phyloP scores from a whole-genome alignment of 2,329 filamentous ascomycete species.

The Rosellinia necatrix region DNA sequence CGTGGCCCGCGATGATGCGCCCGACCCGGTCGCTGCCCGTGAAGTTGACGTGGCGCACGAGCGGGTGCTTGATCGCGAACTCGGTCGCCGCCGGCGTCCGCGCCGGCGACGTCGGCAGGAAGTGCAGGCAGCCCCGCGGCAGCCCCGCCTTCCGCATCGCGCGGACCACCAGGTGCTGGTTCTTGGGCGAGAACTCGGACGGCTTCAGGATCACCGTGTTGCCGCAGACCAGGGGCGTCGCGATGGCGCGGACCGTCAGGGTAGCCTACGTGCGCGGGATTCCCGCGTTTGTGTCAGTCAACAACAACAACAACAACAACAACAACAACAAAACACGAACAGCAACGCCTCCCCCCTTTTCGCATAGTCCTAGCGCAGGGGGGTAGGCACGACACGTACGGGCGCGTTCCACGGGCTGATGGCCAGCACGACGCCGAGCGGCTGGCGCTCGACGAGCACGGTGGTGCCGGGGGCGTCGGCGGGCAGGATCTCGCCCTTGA shows the following conservation, averaged over 20 bases:
- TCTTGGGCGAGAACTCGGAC: slow-evolving; percentile 69
- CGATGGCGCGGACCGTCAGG: slow-evolving; percentile 24
- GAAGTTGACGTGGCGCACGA: slow-evolving; percentile 82
- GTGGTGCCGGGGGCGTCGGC: slow-evolving; percentile 52
- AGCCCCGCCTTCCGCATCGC: slow-evolving; percentile 76
- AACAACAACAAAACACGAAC: too few relatives aligned
- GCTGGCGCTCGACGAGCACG: slow-evolving; percentile 69
- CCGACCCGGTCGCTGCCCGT: slow-evolving; percentile 79
- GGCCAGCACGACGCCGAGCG: slow-evolving; percentile 76
- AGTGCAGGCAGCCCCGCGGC: slow-evolving; percentile 74
- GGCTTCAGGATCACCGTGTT: slow-evolving; percentile 78
- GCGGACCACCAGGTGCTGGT: slow-evolving; percentile 64
- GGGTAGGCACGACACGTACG: too few relatives aligned
- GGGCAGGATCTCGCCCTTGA: slow-evolving; percentile 39
- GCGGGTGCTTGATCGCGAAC: slow-evolving; percentile 67
- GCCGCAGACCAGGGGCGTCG: slow-evolving; percentile 63
- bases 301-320: too few relatives aligned
- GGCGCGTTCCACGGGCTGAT: slow-evolving; percentile 76
- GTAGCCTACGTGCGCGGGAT: slow-evolving; percentile 12
- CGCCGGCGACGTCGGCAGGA: slow-evolving; percentile 68
- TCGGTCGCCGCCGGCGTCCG: slow-evolving; percentile 71
- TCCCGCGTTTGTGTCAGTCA: too few relatives aligned
- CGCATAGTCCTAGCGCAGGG: too few relatives aligned
- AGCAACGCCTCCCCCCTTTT: too few relatives aligned
- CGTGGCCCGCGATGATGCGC: slow-evolving; percentile 69